Percentiles rank a stretch among this genome's conserved stretches.
Conservation (phyloP, 75 land plant genomes). For the Cunninghamia lanceolata region DNA sequence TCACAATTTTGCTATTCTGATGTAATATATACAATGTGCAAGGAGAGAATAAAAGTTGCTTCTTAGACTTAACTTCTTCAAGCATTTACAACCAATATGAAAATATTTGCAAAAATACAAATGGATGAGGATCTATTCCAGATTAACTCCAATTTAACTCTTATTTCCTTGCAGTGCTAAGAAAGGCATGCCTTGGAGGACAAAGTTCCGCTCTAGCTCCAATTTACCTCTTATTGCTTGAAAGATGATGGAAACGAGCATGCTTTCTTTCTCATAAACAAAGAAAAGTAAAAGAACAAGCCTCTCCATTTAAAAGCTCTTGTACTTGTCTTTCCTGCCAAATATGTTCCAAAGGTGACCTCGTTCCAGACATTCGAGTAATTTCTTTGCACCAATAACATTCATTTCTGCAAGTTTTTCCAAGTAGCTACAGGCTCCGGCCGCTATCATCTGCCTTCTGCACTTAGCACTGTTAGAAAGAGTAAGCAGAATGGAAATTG, state of each 20-base stretch:
- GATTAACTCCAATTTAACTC: background rate
- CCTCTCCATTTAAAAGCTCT: background rate
- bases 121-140: background rate
- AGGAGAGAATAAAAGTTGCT: background rate
- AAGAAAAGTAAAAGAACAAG: background rate
- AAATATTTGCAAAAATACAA: background rate
- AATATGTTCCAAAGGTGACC: conserved; percentile 71
- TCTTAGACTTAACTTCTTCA: background rate
- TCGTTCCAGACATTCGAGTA: conserved; percentile 52
- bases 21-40: background rate
- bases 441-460: conserved; percentile 74
- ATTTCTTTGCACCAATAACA: conserved; percentile 70
- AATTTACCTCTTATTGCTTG: background rate
- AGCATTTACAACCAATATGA: background rate
- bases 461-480: conserved; percentile 53
- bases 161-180: background rate
- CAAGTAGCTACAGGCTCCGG: conserved; percentile 58
- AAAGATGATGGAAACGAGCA: background rate
- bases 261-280: background rate
- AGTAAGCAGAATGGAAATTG: conserved; percentile 50
- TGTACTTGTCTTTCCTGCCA: conserved; percentile 15
- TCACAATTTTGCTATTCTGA: background rate
- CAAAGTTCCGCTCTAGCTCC: background rate
- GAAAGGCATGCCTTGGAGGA: background rate
- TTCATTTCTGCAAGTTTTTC: conserved; percentile 60